These are phyloP conservation scores for Orychophragmus violaceus DNA, from an alignment of 345 rosid species.

Conservation along the genomic window DNA sequence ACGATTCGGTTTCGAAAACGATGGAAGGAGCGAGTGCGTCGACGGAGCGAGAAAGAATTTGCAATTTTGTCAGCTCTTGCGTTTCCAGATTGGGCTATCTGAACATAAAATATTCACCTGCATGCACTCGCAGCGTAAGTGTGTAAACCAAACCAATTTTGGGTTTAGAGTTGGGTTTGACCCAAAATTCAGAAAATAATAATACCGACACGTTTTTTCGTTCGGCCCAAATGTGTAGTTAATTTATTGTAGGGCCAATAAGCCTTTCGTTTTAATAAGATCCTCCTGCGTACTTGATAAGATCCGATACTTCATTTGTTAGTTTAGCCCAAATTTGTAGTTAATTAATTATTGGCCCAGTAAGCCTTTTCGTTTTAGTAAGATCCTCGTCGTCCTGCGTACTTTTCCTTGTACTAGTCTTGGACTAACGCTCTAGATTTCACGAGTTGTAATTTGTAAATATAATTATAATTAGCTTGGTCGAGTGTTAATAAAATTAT, in stretches of 20 bases:
- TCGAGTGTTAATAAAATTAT: not conserved
- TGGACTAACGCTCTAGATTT: not conserved
- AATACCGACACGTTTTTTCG: not conserved
- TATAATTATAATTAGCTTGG: not conserved
- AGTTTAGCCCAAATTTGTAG: too few relatives aligned
- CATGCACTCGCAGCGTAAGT: constrained; percentile 3
- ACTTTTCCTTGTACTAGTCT: too few relatives aligned
- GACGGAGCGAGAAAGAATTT: constrained; percentile 22
- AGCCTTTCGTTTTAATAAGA: too few relatives aligned
- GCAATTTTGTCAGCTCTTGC: constrained; percentile 14
- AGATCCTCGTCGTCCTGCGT: too few relatives aligned
- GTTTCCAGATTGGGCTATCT: constrained; percentile 29
- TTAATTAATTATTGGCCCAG: too few relatives aligned
- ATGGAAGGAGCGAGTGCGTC: constrained; percentile 31
- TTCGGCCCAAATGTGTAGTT: not conserved
- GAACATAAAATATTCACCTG: constrained; percentile 18
- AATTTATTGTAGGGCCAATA: not conserved
- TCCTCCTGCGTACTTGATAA: too few relatives aligned
- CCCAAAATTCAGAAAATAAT: not conserved
- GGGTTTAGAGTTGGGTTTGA: not conserved
- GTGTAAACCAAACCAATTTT: not conserved
- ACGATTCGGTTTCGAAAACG: constrained; percentile 23
- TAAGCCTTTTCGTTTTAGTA: too few relatives aligned
- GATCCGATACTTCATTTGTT: too few relatives aligned
- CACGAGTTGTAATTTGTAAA: not conserved